phyloP scores from a whole-genome alignment of 148 eudicot genomes.

The Persicaria maculosa region DNA sequence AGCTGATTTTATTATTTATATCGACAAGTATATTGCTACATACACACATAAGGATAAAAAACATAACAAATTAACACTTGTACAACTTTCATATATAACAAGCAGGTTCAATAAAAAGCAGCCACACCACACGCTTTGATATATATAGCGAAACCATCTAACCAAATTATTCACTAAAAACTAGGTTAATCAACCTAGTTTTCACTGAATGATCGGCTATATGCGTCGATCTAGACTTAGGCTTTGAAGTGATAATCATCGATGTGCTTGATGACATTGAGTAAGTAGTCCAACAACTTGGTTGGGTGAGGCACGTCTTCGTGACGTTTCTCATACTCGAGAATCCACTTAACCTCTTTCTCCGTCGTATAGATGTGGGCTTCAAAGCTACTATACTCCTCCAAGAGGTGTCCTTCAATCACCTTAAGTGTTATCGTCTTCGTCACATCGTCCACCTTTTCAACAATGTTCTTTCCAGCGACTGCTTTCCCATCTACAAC shows the following conservation, averaged over 20 bases:
- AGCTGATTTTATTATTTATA: no score
- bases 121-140: no score
- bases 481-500: constrained; percentile 12
- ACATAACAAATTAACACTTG: no score
- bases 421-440: constrained; percentile 8
- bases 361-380: not conserved
- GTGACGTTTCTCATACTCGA: constrained; percentile 12
- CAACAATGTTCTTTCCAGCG: constrained; percentile 13
- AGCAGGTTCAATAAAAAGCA: no score
- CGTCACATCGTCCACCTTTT: constrained; percentile 10
- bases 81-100: no score
- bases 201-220: no score
- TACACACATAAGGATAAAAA: no score
- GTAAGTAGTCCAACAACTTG: not conserved
- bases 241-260: not conserved
- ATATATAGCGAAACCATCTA: no score
- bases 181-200: no score
- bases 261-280: constrained; percentile 11
- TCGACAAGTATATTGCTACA: no score
- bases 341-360: constrained; percentile 3
- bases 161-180: no score
- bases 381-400: constrained; percentile 2
- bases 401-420: constrained; percentile 10
- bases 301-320: not conserved
- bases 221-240: not conserved